Conservation (phyloP, 495 filamentous ascomycete genomes). For the Cercophora scortea region DNA sequence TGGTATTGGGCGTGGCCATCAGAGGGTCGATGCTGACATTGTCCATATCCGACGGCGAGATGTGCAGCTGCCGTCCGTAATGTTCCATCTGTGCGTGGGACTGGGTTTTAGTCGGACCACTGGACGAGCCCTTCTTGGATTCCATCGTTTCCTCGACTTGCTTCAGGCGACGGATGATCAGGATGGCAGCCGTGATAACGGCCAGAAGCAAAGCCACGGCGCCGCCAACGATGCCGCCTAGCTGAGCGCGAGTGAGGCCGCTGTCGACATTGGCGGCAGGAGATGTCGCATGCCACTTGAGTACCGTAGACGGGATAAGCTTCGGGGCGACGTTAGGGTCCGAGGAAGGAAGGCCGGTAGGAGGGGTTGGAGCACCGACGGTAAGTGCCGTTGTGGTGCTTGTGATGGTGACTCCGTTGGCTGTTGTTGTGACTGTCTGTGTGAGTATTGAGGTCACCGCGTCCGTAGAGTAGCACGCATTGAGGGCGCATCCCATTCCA, state of each 20-base stretch:
- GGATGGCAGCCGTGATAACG: slow-evolving; percentile 25
- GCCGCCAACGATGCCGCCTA: slow-evolving; percentile 40
- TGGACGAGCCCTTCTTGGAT: slow-evolving; percentile 23
- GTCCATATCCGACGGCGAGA: slow-evolving; percentile 11
- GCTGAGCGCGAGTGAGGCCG: slow-evolving; percentile 23
- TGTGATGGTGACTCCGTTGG: slow-evolving; percentile 18
- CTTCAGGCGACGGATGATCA: slow-evolving; percentile 34
- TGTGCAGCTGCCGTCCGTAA: slow-evolving; percentile 13
- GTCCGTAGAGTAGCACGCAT: slow-evolving; percentile 27
- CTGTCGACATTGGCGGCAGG: slow-evolving; percentile 2
- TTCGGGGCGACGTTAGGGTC: slow-evolving; percentile 18
- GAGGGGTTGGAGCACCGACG: slow-evolving; percentile 19
- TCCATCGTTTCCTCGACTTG: slow-evolving; percentile 20
- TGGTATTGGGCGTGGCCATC: slow-evolving; percentile 6
- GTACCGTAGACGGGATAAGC: slow-evolving; percentile 29
- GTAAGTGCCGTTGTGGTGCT: slow-evolving; percentile 19
- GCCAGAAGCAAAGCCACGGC: slow-evolving; percentile 29
- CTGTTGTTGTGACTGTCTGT: slow-evolving; percentile 24
- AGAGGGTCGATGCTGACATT: slow-evolving; percentile 18
- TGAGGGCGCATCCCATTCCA: slow-evolving; percentile 29
- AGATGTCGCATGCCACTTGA: slow-evolving; percentile 15
- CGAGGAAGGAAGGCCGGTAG: slow-evolving; percentile 8
- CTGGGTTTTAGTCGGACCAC: slow-evolving; percentile 10
- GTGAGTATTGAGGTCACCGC: slow-evolving; percentile 26
- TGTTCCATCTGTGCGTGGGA: slow-evolving; percentile 18